Evolutionary conservation across 345 rosid species (phyloP).

Genomic region (Euphorbia peplus): DNA sequence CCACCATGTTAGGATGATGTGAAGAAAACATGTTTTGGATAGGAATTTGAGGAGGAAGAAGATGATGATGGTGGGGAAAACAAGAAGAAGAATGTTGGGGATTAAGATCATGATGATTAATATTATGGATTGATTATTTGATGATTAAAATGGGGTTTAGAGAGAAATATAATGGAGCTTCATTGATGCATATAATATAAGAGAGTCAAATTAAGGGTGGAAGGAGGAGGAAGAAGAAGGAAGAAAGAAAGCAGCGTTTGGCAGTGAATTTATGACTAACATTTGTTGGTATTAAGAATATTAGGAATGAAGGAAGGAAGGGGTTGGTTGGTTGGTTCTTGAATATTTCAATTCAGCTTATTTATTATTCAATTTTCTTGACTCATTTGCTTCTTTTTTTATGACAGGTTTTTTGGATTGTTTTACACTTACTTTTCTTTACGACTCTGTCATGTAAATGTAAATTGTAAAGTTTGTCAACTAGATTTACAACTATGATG

Average conservation of each 20-base stretch:
- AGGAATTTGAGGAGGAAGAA: slow-evolving; percentile 9
- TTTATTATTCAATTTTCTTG: neutral
- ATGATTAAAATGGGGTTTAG: no score
- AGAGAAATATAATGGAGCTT: no score
- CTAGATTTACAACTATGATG: no score
- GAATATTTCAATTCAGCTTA: neutral
- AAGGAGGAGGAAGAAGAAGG: neutral
- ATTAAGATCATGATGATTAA: slow-evolving; percentile 6
- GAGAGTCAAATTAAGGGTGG: no score
- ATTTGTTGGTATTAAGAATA: neutral
- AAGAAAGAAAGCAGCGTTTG: neutral
- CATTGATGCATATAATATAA: no score
- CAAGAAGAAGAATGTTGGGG: neutral
- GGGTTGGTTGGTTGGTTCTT: no score
- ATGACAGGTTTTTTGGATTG: neutral
- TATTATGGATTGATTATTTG: no score
- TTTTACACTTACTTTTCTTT: no score
- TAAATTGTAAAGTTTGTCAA: no score
- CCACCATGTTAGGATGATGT: slow-evolving; percentile 8
- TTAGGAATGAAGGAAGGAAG: no score
- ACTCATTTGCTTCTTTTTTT: neutral
- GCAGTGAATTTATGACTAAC: slow-evolving; percentile 12
- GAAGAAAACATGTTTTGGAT: slow-evolving; percentile 19
- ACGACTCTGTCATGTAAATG: no score
- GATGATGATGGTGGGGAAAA: neutral